Conservation (phyloP, 306 rosid genomes). For the Gynostemma pentaphyllum region DNA sequence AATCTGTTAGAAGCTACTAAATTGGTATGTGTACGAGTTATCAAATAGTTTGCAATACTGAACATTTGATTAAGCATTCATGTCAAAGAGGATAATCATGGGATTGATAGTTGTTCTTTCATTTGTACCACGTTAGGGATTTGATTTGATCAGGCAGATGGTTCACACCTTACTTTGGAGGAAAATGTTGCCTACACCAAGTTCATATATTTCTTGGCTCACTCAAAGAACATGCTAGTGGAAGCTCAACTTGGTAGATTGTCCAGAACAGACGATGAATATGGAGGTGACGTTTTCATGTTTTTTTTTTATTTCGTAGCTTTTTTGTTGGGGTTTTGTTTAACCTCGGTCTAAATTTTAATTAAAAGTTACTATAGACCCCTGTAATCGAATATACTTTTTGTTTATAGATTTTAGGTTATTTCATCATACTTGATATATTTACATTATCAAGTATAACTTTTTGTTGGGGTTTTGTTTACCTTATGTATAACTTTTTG, state of each 20-base stretch:
- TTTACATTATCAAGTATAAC: too few species aligned
- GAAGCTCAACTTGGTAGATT: slow-evolving; percentile 94
- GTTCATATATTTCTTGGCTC: slow-evolving; percentile 62
- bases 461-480: too few species aligned
- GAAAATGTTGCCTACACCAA: slow-evolving; percentile 70
- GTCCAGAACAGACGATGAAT: slow-evolving; percentile 96
- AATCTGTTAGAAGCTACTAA: slow-evolving; percentile 83
- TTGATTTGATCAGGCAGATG: slow-evolving; percentile 86
- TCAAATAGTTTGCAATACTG: neutral
- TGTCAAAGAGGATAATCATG: slow-evolving; percentile 9
- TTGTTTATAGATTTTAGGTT: too few species aligned
- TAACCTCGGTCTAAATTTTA: too few species aligned
- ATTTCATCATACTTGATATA: too few species aligned
- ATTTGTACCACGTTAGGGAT: slow-evolving; percentile 48
- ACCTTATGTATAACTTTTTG: too few species aligned
- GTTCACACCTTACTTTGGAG: slow-evolving; percentile 73
- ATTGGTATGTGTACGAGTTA: slow-evolving; percentile 34
- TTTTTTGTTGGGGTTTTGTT: too few species aligned
- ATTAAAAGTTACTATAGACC: too few species aligned
- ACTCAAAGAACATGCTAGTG: slow-evolving; percentile 60
- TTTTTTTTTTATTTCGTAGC: too few species aligned
- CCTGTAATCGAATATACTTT: too few species aligned
- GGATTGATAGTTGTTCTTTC: slow-evolving; percentile 8
- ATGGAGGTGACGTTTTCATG: too few species aligned
- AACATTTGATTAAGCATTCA: slow-evolving; percentile 5